Base-by-base conservation (phyloP, 2,329 filamentous ascomycete genomes). In the Epichloe aotearoae region DNA sequence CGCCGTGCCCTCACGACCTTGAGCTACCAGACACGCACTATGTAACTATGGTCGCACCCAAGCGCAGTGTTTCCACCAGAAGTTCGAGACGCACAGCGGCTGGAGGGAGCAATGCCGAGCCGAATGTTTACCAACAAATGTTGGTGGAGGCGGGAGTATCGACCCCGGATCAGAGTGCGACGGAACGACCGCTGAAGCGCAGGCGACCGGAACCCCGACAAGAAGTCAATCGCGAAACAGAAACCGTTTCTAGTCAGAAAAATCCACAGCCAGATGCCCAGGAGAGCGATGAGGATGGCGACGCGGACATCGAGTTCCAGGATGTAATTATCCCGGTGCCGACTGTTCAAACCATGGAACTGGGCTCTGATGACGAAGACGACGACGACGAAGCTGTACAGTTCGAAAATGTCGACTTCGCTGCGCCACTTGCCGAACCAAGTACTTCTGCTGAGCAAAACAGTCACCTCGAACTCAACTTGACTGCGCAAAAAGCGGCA, bases 401-500 rank as follows among this genome's bases (percentile, higher is more conserved):
- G 5, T 74, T 79, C 51, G 73, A 79, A 50, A 71, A 78, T 44
- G 64, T 79, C 15, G 66, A 73, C 39, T 69, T 78, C 45, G 62
- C 64, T 3, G 55, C 59, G 3, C 49, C 58, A n/a, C 53, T 64
- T 5, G 52, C 57, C 46, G 53, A 63, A 46, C 45, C 55, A 7
- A 57, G 50, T 7, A 46, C 59, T 0, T 49, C 55, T 2, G 46
- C 58, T 2, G 59, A 65, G 26, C 55, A 60, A 20, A 57, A 65
- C 4, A 61, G 64, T 41, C 68, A 69, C 10, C 59, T 81, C 3
- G 73, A 73, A 52, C 70, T 82, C 44, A 76, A 81, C 55, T 64
- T 81, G 1, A 73, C 74, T 2, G 69, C 69, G 2, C 73, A 75
- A 33, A 33, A 68, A 55, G 58, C 65, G 2, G 64, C 66, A 2